Base-by-base conservation (phyloP, 768 basidiomycete species). In the Pholiota microspora region DNA sequence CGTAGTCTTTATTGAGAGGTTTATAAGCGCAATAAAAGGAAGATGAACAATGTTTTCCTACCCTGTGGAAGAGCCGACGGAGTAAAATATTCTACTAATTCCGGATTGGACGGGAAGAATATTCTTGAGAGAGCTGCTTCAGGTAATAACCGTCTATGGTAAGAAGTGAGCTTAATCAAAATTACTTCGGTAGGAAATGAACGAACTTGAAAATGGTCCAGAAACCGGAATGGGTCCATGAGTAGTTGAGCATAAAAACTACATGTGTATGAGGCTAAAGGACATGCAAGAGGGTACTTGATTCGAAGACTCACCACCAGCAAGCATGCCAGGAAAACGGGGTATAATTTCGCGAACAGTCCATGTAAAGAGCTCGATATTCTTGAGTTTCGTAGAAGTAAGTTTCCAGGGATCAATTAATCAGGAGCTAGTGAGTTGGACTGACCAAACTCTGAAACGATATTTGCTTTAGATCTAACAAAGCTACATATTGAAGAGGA, bases 221-320 rank as follows among this genome's bases (percentile, higher is more conserved):
- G 44, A 85, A 67, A 23, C 85, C 81, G 1, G 82, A 78, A 69
- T 91, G 85, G 16, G 82, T 67, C 88, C 88, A 90, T 1, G 86
- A 84, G 62, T 85, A 85, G 68, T 90, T 89, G 29, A 88, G 72
- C 59, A 90, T 70, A 62, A 90, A 85, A 6, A 84, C 89, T 87
- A 62, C 28, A 47, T 7, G 13, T 27, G n/a, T n/a, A n/a, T n/a
- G n/a, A 51, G 59, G 28, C 56, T 51, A 46, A 59, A 10, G 53
- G 58, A 44, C 28, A 38, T 40, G 32, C 12, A 46, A n/a, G 45
- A 38, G 29, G 25, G 36, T 24, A 23, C 28, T 18, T 42, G 48
- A 54, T 49, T 40, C 35, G 12, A 32, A 45, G 49, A 62, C 73
- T 60, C 65, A 85, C 88, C 85, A 66, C 85, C 87, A 31, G 82